A percentile compares a stretch with the other conserved stretches of the same genome.
Evolutionary conservation across 441 rosid genomes (phyloP).

Genomic region (Francoa sonchifolia): DNA sequence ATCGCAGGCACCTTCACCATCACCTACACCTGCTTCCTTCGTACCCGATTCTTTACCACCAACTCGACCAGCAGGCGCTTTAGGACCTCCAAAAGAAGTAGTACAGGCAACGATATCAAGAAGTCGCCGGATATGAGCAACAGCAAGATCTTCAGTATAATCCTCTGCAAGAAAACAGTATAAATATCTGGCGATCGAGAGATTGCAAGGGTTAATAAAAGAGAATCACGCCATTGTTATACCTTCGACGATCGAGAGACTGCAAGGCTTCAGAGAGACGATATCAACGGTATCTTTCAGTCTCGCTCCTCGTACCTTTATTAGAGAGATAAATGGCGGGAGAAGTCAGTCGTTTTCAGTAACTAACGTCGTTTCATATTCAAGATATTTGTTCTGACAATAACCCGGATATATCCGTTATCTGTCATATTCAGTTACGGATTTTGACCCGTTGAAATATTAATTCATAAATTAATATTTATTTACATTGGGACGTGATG

Average conservation of each 20-base stretch:
- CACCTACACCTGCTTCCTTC: slow-evolving; percentile 22
- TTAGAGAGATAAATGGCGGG: not conserved
- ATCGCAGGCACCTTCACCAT: slow-evolving; percentile 9
- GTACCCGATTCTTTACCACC: slow-evolving; percentile 18
- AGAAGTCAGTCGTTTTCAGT: not conserved
- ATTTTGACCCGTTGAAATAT: too few species aligned
- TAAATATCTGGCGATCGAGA: slow-evolving; percentile 6
- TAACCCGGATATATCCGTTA: too few species aligned
- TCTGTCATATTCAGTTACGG: too few species aligned
- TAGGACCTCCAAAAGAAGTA: slow-evolving; percentile 39
- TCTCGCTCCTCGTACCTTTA: slow-evolving; percentile 47
- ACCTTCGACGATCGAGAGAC: slow-evolving; percentile 49
- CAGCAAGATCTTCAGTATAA: slow-evolving; percentile 43
- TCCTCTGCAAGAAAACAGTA: slow-evolving; percentile 34
- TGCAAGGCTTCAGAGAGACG: slow-evolving; percentile 56
- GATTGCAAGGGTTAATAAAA: slow-evolving; percentile 3
- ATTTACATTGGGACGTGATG: too few species aligned
- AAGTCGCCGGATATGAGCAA: slow-evolving; percentile 52
- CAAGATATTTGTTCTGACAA: too few species aligned
- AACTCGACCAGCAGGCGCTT: slow-evolving; percentile 27
- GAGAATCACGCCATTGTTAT: too few species aligned
- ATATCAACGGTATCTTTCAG: slow-evolving; percentile 63
- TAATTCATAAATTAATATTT: too few species aligned
- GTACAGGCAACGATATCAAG: slow-evolving; percentile 71
- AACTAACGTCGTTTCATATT: too few species aligned